A percentile compares a stretch with the other conserved stretches of the same genome.
Evolutionary conservation across 2,329 filamentous ascomycete species (phyloP).

Genomic region (Alternaria alternata): DNA sequence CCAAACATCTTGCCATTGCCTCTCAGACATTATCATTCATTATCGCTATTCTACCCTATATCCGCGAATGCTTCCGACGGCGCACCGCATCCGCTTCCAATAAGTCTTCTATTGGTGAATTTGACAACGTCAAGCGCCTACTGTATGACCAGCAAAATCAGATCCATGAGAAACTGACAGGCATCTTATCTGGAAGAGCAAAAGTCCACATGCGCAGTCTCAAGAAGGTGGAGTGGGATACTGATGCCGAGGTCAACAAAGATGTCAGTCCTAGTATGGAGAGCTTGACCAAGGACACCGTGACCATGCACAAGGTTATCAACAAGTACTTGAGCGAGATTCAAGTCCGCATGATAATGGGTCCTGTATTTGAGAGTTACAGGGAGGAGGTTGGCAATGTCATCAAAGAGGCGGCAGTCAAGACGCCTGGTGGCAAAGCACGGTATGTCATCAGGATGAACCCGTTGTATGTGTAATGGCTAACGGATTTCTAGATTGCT

Average conservation of each 20-base stretch:
- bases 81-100: constrained; percentile 60
- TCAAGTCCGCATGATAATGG: constrained; percentile 83
- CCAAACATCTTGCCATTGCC: constrained; percentile 90
- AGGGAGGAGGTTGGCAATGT: constrained; percentile 78
- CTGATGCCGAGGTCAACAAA: constrained; percentile 51
- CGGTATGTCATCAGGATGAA: constrained; percentile 63
- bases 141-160: constrained; percentile 89
- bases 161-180: constrained; percentile 91
- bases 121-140: constrained; percentile 84
- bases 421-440: constrained; percentile 72
- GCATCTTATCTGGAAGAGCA: constrained; percentile 86
- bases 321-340: constrained; percentile 81
- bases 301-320: constrained; percentile 82
- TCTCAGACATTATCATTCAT: constrained; percentile 90
- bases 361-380: constrained; percentile 83
- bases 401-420: constrained; percentile 70
- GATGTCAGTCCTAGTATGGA: constrained; percentile 79
- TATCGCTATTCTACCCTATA: constrained; percentile 84
- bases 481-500: constrained; percentile 67
- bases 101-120: constrained; percentile 72
- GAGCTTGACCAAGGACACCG: constrained; percentile 84
- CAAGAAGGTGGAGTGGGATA: constrained; percentile 78
- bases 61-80: constrained; percentile 88
- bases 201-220: constrained; percentile 77
- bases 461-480: neutral